phyloP scores from a whole-genome alignment of 2,329 filamentous ascomycete species.

The Cytospora mali region DNA sequence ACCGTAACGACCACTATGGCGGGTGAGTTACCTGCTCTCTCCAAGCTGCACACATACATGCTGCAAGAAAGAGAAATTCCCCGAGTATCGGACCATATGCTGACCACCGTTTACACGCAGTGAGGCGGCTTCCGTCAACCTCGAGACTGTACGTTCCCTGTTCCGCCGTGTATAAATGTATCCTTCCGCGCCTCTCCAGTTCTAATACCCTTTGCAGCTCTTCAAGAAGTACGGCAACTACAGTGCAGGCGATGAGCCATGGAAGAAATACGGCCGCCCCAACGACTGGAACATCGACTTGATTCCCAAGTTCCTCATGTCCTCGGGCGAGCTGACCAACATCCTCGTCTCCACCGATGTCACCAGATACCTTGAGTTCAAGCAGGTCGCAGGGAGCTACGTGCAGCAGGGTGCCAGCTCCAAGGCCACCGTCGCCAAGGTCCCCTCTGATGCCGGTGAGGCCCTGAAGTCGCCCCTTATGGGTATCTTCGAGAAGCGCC shows the following conservation, averaged over 20 bases:
- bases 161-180: constrained; percentile 20
- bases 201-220: constrained; percentile 58
- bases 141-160: constrained; percentile 72
- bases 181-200: constrained; percentile 19
- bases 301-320: constrained; percentile 98
- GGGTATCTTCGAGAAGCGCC: constrained; percentile 96
- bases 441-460: constrained; percentile 89
- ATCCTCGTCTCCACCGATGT: constrained; percentile 96
- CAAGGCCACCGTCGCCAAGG: constrained; percentile 93
- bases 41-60: too few species aligned
- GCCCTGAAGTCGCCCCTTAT: constrained; percentile 91
- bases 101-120: constrained; percentile 47
- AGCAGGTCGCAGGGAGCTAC: constrained; percentile 92
- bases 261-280: constrained; percentile 94
- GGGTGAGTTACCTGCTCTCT: constrained; percentile 63
- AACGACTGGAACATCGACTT: constrained; percentile 99
- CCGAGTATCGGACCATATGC: background rate
- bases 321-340: constrained; percentile 96
- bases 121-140: constrained; percentile 94
- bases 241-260: constrained; percentile 78
- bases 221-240: constrained; percentile 97
- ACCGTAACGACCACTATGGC: constrained; percentile 98
- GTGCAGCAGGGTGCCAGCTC: constrained; percentile 84
- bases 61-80: background rate
- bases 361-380: constrained; percentile 87